These are phyloP conservation scores for Lagerstroemia speciosa DNA, from an alignment of 345 rosid genomes.

Conservation along the genomic window DNA sequence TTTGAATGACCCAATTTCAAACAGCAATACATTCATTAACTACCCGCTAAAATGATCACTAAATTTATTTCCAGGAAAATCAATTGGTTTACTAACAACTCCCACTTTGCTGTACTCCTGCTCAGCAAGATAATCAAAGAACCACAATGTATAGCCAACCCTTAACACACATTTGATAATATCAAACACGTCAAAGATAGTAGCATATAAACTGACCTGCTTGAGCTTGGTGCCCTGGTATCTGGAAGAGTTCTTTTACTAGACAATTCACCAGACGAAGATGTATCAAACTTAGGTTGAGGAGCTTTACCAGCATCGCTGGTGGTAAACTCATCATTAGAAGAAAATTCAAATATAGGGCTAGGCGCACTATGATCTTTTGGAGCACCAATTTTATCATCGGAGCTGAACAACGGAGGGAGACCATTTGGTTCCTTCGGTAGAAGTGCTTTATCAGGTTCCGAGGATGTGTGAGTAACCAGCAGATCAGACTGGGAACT, in stretches of 20 bases:
- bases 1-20: neutral
- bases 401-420: constrained; percentile 17
- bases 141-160: neutral
- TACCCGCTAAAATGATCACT: neutral
- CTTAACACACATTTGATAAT: neutral
- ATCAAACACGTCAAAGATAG: neutral
- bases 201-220: constrained; percentile 28
- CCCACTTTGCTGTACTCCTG: neutral
- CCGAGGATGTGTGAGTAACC: constrained; percentile 21
- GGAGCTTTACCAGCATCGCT: constrained; percentile 20
- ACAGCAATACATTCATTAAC: neutral
- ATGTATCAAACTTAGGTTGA: constrained; percentile 2
- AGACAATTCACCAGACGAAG: constrained; percentile 19
- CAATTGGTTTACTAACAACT: neutral
- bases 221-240: constrained; percentile 22
- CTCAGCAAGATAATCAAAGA: neutral
- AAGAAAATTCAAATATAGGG: constrained; percentile 12
- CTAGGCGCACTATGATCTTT: constrained; percentile 26
- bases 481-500: constrained; percentile 26
- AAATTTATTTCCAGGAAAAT: neutral
- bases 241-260: constrained; percentile 15
- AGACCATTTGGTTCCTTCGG: constrained; percentile 17
- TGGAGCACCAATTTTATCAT: constrained; percentile 18
- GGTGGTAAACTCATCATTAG: constrained; percentile 14
- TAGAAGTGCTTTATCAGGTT: constrained; percentile 17